A percentile compares a stretch with the other conserved stretches of the same genome.
Conservation (phyloP, 768 basidiomycete genomes). For the Calocybe indica region DNA sequence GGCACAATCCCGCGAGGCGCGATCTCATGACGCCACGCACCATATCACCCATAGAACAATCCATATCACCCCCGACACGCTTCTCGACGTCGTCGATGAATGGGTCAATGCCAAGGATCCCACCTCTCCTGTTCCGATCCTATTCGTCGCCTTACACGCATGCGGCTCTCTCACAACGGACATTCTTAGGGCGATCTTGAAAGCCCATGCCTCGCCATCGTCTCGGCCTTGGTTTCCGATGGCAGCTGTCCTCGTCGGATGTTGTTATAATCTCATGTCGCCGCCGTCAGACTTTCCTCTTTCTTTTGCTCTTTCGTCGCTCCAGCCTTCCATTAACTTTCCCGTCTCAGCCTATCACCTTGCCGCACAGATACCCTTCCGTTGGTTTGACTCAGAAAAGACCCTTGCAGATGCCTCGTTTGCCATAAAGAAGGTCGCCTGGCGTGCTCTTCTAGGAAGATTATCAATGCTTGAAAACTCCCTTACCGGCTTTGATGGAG, state of each 20-base stretch:
- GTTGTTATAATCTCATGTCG: constrained; percentile 72
- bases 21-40: background rate
- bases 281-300: constrained; percentile 48
- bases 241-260: constrained; percentile 61
- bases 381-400: constrained; percentile 44
- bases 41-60: constrained; percentile 52
- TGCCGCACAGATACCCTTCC: constrained; percentile 62
- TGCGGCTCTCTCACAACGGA: constrained; percentile 72
- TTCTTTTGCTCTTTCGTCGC: constrained; percentile 21
- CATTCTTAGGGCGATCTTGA: constrained; percentile 48
- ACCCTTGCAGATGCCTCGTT: constrained; percentile 33
- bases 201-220: constrained; percentile 1
- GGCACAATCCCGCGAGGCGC: constrained; percentile 25
- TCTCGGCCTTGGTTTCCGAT: constrained; percentile 39
- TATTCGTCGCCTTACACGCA: constrained; percentile 68
- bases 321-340: constrained; percentile 24
- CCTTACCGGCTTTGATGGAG: constrained; percentile 5
- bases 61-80: constrained; percentile 42
- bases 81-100: constrained; percentile 39
- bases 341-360: constrained; percentile 57
- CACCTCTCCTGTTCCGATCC: constrained; percentile 34
- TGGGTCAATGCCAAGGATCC: constrained; percentile 39
- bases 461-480: constrained; percentile 1
- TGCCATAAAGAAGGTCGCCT: constrained; percentile 63
- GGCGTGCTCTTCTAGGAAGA: constrained; percentile 54